Evolutionary conservation across 2,329 filamentous ascomycete genomes (phyloP).

Genomic region (Cordyceps militaris): DNA sequence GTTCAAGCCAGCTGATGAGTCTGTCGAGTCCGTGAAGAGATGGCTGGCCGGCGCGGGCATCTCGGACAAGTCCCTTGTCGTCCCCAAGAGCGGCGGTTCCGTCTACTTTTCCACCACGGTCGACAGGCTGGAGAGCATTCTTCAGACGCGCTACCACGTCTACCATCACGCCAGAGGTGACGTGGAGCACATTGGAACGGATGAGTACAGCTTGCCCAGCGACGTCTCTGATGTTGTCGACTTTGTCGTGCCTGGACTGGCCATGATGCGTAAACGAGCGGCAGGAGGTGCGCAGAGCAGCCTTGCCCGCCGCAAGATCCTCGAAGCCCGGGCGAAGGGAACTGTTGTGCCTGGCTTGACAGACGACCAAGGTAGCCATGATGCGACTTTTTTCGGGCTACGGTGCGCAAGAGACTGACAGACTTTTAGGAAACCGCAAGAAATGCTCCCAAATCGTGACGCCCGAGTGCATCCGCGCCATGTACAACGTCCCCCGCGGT

Average conservation of each 20-base stretch:
- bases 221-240: conserved; percentile 31
- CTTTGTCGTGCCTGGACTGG: conserved; percentile 33
- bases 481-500: conserved; percentile 33
- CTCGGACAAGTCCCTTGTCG: conserved; percentile 34
- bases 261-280: conserved; percentile 17
- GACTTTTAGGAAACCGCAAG: neutral
- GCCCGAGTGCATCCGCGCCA: conserved; percentile 33
- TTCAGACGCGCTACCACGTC: conserved; percentile 44
- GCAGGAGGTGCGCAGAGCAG: neutral
- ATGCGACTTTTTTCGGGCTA: no score
- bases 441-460: conserved; percentile 20
- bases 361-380: neutral
- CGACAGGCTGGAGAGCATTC: conserved; percentile 38
- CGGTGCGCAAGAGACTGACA: neutral
- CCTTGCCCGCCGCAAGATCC: neutral
- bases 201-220: conserved; percentile 32
- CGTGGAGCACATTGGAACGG: conserved; percentile 27
- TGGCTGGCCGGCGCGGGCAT: conserved; percentile 49
- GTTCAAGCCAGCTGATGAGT: conserved; percentile 22
- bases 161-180: conserved; percentile 34
- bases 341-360: neutral
- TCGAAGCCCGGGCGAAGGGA: neutral
- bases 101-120: conserved; percentile 14
- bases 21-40: conserved; percentile 40
- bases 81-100: conserved; percentile 44